These are phyloP conservation scores for Intubia oerlemansii DNA, from an alignment of 2,329 filamentous ascomycete genomes.

Conservation along the genomic window DNA sequence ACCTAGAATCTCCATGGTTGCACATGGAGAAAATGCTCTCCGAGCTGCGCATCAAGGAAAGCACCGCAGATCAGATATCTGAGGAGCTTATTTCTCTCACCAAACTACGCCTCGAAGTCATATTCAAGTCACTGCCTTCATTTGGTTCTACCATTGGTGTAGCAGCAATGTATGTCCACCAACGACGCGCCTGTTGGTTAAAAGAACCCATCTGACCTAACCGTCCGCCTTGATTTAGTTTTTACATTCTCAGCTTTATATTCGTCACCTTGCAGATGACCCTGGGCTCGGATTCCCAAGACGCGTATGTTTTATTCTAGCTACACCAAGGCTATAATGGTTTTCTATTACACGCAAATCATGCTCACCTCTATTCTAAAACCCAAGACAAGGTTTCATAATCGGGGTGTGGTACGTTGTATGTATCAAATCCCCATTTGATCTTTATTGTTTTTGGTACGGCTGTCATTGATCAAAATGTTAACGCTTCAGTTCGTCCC, in stretches of 20 bases:
- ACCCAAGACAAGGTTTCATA: conserved; percentile 4
- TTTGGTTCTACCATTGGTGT: conserved; percentile 11
- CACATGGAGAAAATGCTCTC: conserved; percentile 12
- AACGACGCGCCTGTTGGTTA: too few relatives aligned
- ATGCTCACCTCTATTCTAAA: too few relatives aligned
- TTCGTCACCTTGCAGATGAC: conserved; percentile 6
- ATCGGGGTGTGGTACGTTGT: conserved; percentile 10
- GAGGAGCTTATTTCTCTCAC: conserved; percentile 3
- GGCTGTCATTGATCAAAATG: too few relatives aligned
- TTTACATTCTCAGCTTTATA: too few relatives aligned
- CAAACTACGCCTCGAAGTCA: not conserved
- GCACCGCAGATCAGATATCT: conserved; percentile 5
- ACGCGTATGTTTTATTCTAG: too few relatives aligned
- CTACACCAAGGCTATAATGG: too few relatives aligned
- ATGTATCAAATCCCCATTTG: not conserved
- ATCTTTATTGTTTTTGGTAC: too few relatives aligned
- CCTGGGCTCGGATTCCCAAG: too few relatives aligned
- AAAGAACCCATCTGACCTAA: too few relatives aligned
- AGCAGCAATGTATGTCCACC: conserved; percentile 8
- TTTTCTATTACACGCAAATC: too few relatives aligned
- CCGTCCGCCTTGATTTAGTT: too few relatives aligned
- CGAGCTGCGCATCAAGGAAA: conserved; percentile 6
- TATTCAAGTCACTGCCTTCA: conserved; percentile 9
- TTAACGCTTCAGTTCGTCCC: conserved; percentile 8
- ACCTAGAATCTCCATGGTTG: conserved; percentile 11